Base-by-base conservation (phyloP, 2,329 filamentous ascomycete species). In the Epichloe aotearoae region DNA sequence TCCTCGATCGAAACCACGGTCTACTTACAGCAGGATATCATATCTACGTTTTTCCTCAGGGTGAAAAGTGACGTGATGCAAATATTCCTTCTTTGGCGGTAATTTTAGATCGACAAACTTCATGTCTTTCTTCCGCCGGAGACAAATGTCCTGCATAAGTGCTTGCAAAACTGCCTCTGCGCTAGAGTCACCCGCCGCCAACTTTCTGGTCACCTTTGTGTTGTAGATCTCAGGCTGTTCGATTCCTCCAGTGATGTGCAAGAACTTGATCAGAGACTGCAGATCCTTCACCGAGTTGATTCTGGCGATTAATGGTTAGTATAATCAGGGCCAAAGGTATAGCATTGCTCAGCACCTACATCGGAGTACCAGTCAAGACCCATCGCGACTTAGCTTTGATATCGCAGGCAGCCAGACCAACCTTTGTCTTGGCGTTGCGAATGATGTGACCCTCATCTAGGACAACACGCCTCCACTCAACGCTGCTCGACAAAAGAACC, bases 91-190 rank as follows among this genome's bases (percentile, higher is more conserved):
- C 60, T 94, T 81, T 14, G 81, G 73, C 0, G 89, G 88, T 8
- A 95, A 73, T 54, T 82, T 84, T 19, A 95, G 71, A 57, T 95
- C 87, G 49, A 95, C 78, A 60, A 94, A 95, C 5, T 76, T 76
- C 88, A 95, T 95, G 51, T 91, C 83, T 64, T 95, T 95, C 65
- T 82, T 84, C 38, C 89, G 80, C 38, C 89, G 79, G 20, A 95
- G 73, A 59, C 86, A 93, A 45, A 95, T 76, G 17, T 85, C 82
- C n/a, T 75, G 74, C 80, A 95, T 90, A 43, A 95, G 73, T 5
- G 80, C 76, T 60, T 91, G 85, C 3, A 94, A 73, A 3, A 91
- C 69, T 11, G 75, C 66, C 46, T 80, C 81, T 12, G 82, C 83
- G 36, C 73, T 69, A 1, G 68, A 63, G 15, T 82, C 74, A 1